Conservation (phyloP, 257 asterid species). For the Perilla frutescens region DNA sequence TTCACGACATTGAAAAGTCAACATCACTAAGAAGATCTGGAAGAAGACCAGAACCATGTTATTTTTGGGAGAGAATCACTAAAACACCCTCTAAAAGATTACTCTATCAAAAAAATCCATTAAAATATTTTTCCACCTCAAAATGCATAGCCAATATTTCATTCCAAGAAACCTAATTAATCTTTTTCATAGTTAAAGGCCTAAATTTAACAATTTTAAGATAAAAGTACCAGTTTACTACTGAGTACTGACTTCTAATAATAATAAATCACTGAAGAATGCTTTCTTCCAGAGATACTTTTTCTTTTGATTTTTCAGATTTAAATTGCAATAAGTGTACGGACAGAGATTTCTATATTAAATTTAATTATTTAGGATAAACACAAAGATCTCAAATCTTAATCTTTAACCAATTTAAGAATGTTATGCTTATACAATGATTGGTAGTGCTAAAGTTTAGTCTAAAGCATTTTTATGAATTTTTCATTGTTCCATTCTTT, state of each 20-base stretch:
- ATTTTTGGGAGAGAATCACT: background rate
- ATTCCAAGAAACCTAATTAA: background rate
- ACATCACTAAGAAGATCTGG: slow-evolving; percentile 1
- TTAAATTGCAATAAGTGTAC: background rate
- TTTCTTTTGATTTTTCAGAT: background rate
- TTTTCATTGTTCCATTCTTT: background rate
- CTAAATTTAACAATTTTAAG: background rate
- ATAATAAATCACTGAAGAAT: too few species aligned
- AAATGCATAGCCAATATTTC: background rate
- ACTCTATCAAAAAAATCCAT: background rate
- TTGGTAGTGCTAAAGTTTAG: too few species aligned
- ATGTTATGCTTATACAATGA: background rate
- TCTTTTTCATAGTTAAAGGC: background rate
- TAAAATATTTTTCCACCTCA: background rate
- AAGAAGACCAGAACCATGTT: background rate
- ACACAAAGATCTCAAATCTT: background rate
- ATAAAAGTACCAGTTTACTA: background rate
- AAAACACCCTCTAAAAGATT: background rate
- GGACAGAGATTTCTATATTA: background rate
- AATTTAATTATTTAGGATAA: background rate
- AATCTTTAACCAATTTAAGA: background rate
- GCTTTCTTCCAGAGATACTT: background rate
- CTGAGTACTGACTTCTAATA: background rate
- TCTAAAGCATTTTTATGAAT: background rate
- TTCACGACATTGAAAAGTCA: background rate